Evolutionary conservation across 2,329 filamentous ascomycete species (phyloP).

Genomic region (Epichloe uncinata): DNA sequence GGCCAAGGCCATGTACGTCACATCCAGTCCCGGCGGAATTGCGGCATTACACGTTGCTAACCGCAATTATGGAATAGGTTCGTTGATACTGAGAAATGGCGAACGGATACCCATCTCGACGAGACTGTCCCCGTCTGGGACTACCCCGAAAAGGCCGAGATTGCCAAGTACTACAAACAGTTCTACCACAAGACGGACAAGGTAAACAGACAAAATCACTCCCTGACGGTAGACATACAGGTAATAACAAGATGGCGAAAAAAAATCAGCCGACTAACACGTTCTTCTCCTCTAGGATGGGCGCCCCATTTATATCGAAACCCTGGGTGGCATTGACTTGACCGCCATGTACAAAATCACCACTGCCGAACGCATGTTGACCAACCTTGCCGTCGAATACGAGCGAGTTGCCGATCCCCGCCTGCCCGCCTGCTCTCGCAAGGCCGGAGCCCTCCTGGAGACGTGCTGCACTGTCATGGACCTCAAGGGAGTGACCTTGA

Average conservation of each 20-base stretch:
- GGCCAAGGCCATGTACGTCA: slow-evolving; percentile 72
- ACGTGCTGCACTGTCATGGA: slow-evolving; percentile 99
- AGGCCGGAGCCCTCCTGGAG: slow-evolving; percentile 78
- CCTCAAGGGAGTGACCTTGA: slow-evolving; percentile 81
- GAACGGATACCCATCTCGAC: slow-evolving; percentile 74
- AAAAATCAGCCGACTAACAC: not conserved
- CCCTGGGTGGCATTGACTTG: slow-evolving; percentile 86
- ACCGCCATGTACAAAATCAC: slow-evolving; percentile 87
- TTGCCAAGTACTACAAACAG: slow-evolving; percentile 90
- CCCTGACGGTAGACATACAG: not conserved
- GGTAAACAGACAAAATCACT: slow-evolving; percentile 24
- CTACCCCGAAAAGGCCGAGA: slow-evolving; percentile 70
- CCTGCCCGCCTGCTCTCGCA: slow-evolving; percentile 88
- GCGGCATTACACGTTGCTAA: not conserved
- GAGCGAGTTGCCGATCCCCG: slow-evolving; percentile 90
- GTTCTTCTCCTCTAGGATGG: slow-evolving; percentile 54
- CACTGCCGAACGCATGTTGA: slow-evolving; percentile 81
- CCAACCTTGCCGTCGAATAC: slow-evolving; percentile 95
- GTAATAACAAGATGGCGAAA: not conserved
- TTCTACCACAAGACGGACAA: slow-evolving; percentile 98
- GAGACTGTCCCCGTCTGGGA: slow-evolving; percentile 69
- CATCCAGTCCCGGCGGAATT: not conserved
- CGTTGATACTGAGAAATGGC: slow-evolving; percentile 79
- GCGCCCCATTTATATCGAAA: slow-evolving; percentile 92
- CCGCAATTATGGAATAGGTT: slow-evolving; percentile 48